A percentile compares a stretch with the other conserved stretches of the same genome.
phyloP scores from a whole-genome alignment of 441 rosid genomes.

The Euphorbia corollata region DNA sequence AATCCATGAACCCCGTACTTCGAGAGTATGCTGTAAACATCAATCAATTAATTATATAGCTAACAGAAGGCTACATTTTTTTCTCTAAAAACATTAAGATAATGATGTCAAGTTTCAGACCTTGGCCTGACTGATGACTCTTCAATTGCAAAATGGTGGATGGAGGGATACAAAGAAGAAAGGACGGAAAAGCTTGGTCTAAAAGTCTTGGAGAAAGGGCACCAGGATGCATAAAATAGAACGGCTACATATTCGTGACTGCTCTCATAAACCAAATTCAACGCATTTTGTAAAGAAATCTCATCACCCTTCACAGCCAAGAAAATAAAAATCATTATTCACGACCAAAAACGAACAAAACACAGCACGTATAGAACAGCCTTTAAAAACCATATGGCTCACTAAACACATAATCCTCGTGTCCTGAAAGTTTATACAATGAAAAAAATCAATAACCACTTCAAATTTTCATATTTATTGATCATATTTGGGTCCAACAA shows the following conservation, averaged over 20 bases:
- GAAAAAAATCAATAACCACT: background rate
- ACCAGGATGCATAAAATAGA: constrained; percentile 91
- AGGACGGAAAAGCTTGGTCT: constrained; percentile 58
- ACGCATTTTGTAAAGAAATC: constrained; percentile 51
- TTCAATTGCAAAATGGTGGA: constrained; percentile 68
- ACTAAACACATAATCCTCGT: background rate
- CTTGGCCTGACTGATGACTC: constrained; percentile 81
- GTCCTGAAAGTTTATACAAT: too few species aligned
- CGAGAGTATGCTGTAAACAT: constrained; percentile 60
- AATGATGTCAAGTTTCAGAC: constrained; percentile 30
- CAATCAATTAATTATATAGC: background rate
- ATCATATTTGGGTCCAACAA: too few species aligned
- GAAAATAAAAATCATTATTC: constrained; percentile 16
- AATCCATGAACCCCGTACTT: constrained; percentile 94
- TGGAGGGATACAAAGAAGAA: constrained; percentile 56
- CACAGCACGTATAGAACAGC: constrained; percentile 1
- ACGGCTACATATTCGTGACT: constrained; percentile 59
- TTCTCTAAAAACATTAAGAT: background rate
- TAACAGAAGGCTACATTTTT: background rate
- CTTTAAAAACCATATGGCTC: background rate
- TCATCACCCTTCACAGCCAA: constrained; percentile 65
- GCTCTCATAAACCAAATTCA: constrained; percentile 55
- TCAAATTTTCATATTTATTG: too few species aligned
- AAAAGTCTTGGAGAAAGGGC: constrained; percentile 74
- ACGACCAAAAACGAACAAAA: background rate